phyloP scores from a whole-genome alignment of 2,329 filamentous ascomycete species.

The Alternaria viburni region DNA sequence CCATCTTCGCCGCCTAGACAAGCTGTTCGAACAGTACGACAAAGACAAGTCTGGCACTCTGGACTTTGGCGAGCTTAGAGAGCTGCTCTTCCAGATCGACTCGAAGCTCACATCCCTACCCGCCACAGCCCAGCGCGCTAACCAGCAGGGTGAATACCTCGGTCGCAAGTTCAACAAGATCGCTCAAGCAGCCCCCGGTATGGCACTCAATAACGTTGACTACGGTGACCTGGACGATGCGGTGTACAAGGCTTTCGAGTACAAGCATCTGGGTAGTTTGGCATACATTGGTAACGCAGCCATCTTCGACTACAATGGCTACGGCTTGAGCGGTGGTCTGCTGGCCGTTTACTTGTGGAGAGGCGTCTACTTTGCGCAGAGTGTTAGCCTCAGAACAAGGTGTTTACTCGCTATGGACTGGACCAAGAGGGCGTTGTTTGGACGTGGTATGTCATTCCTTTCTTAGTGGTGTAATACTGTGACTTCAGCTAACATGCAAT shows the following conservation, averaged over 20 bases:
- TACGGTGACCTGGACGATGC: slow-evolving; percentile 92
- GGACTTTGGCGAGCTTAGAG: slow-evolving; percentile 88
- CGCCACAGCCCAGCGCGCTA: slow-evolving; percentile 92
- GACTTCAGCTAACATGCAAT: slow-evolving; percentile 1
- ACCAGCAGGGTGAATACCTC: slow-evolving; percentile 94
- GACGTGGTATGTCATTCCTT: slow-evolving; percentile 74
- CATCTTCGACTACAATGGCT: slow-evolving; percentile 86
- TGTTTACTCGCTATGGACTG: slow-evolving; percentile 96
- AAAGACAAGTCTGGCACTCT: slow-evolving; percentile 91
- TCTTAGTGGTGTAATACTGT: not conserved
- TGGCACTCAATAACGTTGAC: slow-evolving; percentile 78
- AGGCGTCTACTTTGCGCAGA: slow-evolving; percentile 96
- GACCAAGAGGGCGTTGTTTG: slow-evolving; percentile 95
- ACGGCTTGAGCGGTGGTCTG: slow-evolving; percentile 80
- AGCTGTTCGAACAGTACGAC: slow-evolving; percentile 90
- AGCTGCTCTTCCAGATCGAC: slow-evolving; percentile 91
- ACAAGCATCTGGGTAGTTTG: slow-evolving; percentile 86
- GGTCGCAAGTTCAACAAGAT: slow-evolving; percentile 94
- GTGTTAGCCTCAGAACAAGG: slow-evolving; percentile 88
- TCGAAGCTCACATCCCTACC: slow-evolving; percentile 91
- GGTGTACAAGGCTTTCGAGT: slow-evolving; percentile 93
- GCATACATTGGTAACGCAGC: slow-evolving; percentile 97
- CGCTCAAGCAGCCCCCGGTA: slow-evolving; percentile 74
- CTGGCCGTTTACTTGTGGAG: slow-evolving; percentile 96
- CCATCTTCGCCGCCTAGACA: slow-evolving; percentile 88